Evolutionary conservation across 192 early-diverging fungal genomes (phyloP).

Genomic region (Coemansia sp.): DNA sequence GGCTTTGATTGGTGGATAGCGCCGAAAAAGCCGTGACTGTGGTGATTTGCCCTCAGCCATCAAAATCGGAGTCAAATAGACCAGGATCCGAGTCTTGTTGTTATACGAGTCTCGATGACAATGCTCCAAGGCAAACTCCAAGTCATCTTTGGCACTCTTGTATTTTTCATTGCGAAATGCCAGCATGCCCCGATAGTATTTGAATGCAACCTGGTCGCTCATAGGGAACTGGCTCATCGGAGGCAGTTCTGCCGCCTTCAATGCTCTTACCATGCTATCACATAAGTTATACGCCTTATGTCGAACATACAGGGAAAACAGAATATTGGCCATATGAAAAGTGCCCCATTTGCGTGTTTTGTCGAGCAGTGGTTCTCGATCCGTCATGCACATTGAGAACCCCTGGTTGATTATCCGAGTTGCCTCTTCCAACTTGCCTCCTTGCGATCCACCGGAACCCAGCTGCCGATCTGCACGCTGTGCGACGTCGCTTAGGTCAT

Average conservation of each 20-base stretch:
- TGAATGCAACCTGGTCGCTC: slow-evolving; percentile 79
- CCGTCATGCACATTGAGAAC: slow-evolving; percentile 86
- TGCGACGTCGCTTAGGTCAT: slow-evolving; percentile 30
- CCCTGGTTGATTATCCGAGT: slow-evolving; percentile 84
- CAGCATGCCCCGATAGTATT: slow-evolving; percentile 84
- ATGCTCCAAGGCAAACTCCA: slow-evolving; percentile 50
- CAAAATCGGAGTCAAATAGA: slow-evolving; percentile 75
- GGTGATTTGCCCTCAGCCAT: slow-evolving; percentile 75
- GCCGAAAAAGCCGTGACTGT: slow-evolving; percentile 54
- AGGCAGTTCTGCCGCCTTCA: slow-evolving; percentile 74
- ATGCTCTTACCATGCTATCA: slow-evolving; percentile 72
- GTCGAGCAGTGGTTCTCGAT: slow-evolving; percentile 46
- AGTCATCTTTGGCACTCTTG: slow-evolving; percentile 54
- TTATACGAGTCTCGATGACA: slow-evolving; percentile 35
- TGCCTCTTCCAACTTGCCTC: slow-evolving; percentile 69
- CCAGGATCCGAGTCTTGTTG: slow-evolving; percentile 71
- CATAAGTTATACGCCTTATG: slow-evolving; percentile 76
- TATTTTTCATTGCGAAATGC: slow-evolving; percentile 85
- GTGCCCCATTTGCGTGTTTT: slow-evolving; percentile 90
- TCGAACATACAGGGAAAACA: slow-evolving; percentile 86
- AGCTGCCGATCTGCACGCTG: slow-evolving; percentile 29
- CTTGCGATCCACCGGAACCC: not conserved
- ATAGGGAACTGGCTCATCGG: slow-evolving; percentile 73
- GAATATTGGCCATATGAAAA: slow-evolving; percentile 79
- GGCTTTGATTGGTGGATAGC: slow-evolving; percentile 58